These are phyloP conservation scores for Bacidia gigantensis DNA, from an alignment of 495 filamentous ascomycete genomes.

Conservation along the genomic window DNA sequence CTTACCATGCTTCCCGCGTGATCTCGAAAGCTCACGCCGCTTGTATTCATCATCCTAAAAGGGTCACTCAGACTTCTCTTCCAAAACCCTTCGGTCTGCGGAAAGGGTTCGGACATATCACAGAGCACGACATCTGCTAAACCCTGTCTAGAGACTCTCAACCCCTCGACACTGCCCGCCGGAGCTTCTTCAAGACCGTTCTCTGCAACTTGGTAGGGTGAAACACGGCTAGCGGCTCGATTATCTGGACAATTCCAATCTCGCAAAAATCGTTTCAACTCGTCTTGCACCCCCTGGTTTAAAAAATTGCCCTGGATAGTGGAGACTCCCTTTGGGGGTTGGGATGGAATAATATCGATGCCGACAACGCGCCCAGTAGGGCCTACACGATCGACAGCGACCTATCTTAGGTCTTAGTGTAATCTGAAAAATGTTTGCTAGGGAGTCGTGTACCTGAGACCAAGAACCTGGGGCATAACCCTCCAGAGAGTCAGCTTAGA, in stretches of 20 bases:
- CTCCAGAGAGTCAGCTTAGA: slow-evolving; percentile 28
- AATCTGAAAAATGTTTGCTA: background rate
- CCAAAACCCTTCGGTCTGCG: slow-evolving; percentile 60
- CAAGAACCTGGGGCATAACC: slow-evolving; percentile 90
- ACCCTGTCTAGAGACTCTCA: too few relatives aligned
- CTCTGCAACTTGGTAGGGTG: too few relatives aligned
- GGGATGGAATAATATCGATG: slow-evolving; percentile 83
- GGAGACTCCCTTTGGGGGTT: slow-evolving; percentile 76
- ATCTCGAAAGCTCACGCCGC: slow-evolving; percentile 70
- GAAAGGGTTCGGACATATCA: slow-evolving; percentile 98
- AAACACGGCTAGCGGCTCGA: too few relatives aligned
- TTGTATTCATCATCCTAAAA: slow-evolving; percentile 98
- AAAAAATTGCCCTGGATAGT: slow-evolving; percentile 93
- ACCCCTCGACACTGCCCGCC: too few relatives aligned
- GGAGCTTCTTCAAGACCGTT: too few relatives aligned
- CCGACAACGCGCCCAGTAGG: slow-evolving; percentile 72
- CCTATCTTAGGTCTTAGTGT: slow-evolving; percentile 30
- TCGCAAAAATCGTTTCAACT: slow-evolving; percentile 59
- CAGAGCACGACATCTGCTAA: slow-evolving; percentile 93
- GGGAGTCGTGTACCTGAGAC: slow-evolving; percentile 62
- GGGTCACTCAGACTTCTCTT: slow-evolving; percentile 83
- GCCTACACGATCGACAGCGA: slow-evolving; percentile 63
- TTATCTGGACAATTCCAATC: too few relatives aligned
- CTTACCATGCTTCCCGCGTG: slow-evolving; percentile 92
- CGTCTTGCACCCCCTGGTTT: slow-evolving; percentile 48